Conservation (phyloP, 2,329 filamentous ascomycete species). For the Chrysosphaeria jannelii region DNA sequence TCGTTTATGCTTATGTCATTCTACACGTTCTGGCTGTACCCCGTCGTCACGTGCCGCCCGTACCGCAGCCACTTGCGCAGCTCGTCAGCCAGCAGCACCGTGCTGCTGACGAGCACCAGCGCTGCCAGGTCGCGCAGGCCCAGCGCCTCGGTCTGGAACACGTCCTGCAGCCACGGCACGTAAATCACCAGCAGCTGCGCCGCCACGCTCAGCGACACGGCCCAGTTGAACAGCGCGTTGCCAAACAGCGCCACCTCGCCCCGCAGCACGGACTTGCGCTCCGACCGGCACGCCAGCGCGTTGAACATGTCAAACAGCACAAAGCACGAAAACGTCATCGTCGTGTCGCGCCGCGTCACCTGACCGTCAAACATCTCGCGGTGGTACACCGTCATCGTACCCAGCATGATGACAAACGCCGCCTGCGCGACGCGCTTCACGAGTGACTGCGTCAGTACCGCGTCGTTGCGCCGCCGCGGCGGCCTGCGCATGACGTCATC, state of each 20-base stretch:
- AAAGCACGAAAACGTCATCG: slow-evolving; percentile 98
- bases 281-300: slow-evolving; percentile 71
- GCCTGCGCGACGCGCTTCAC: slow-evolving; percentile 67
- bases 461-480: slow-evolving; percentile 58
- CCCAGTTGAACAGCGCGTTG: slow-evolving; percentile 91
- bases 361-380: slow-evolving; percentile 70
- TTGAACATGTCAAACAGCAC: slow-evolving; percentile 99
- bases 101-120: slow-evolving; percentile 49
- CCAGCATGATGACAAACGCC: slow-evolving; percentile 67
- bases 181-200: slow-evolving; percentile 86
- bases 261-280: slow-evolving; percentile 61
- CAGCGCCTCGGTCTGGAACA: slow-evolving; percentile 87
- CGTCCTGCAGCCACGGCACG: slow-evolving; percentile 68
- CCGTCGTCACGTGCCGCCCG: slow-evolving; percentile 19
- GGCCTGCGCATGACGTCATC: slow-evolving; percentile 80
- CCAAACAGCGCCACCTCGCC: slow-evolving; percentile 61
- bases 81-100: slow-evolving; percentile 90
- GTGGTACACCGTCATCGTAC: slow-evolving; percentile 73
- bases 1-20: no score
- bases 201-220: slow-evolving; percentile 54
- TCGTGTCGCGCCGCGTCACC: slow-evolving; percentile 71
- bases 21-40: slow-evolving; percentile 35
- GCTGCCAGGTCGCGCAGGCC: slow-evolving; percentile 41
- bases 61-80: slow-evolving; percentile 49
- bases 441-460: slow-evolving; percentile 63